A percentile compares a stretch with the other conserved stretches of the same genome.
Evolutionary conservation across 768 basidiomycete genomes (phyloP).

Genomic region (Trametes cubensis): DNA sequence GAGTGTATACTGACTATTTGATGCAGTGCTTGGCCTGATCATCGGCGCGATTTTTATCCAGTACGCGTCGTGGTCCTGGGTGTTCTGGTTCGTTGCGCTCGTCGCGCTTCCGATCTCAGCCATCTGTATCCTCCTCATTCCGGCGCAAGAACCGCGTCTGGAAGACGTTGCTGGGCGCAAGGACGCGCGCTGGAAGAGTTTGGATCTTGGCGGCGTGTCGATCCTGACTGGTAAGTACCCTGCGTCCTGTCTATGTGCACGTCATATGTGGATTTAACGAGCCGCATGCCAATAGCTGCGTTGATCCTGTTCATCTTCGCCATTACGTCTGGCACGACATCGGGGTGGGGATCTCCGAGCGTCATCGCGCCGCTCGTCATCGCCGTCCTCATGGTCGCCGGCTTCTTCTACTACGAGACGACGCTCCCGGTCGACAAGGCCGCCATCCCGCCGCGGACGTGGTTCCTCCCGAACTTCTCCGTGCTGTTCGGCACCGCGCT

Average conservation of each 20-base stretch:
- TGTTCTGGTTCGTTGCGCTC: conserved; percentile 49
- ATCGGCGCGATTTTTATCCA: conserved; percentile 43
- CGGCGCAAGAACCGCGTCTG: conserved; percentile 25
- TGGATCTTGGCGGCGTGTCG: conserved; percentile 42
- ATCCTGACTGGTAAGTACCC: conserved; percentile 34
- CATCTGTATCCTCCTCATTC: conserved; percentile 37
- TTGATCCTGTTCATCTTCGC: conserved; percentile 41
- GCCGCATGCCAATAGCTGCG: conserved; percentile 27
- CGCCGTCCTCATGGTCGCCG: conserved; percentile 40
- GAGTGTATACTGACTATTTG: background rate
- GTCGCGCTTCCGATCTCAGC: conserved; percentile 38
- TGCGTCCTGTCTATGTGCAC: background rate
- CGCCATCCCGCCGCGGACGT: conserved; percentile 40
- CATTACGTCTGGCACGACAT: conserved; percentile 44
- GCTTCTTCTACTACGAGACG: conserved; percentile 47
- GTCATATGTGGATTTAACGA: background rate
- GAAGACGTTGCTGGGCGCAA: conserved; percentile 3
- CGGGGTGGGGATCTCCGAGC: conserved; percentile 43
- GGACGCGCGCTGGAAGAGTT: conserved; percentile 30
- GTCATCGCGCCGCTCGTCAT: conserved; percentile 49
- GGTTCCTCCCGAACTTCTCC: conserved; percentile 44
- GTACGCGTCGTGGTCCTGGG: conserved; percentile 45
- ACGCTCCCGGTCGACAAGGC: conserved; percentile 39
- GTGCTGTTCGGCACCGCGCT: conserved; percentile 41
- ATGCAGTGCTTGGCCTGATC: conserved; percentile 36